Evolutionary conservation across 163 green algal genomes (phyloP), one percentile per base, ranked within the genome.

Genomic region (Picocystis sp.): DNA sequence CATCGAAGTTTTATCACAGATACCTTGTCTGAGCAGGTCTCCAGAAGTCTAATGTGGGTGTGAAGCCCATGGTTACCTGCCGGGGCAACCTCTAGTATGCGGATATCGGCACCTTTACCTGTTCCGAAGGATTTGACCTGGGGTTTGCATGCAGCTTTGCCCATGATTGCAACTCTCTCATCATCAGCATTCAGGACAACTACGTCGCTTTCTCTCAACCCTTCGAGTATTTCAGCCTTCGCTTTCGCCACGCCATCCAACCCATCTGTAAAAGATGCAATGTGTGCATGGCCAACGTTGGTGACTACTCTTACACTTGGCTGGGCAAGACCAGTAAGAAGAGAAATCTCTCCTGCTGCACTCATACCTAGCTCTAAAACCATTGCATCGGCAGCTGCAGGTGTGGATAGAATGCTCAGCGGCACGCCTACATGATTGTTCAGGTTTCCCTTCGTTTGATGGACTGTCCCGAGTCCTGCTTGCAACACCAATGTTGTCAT

Each of bases 401-500:
- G 17, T 11, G 35, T 44, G 24, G 10, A 29, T 6, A 67, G 52
- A 12, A 67, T 47, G 23, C 53, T 67, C 22, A 57, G 46, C 21
- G 60, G 60, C 19, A 67, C 44, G 14, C 60, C 60, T 14, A 67
- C 45, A 22, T 61, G 53, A n/a, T 67, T 67, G 60, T 67, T 67
- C n/a, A 61, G 33, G 45, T 67, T 67, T 6, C 60, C 60, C 22
- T 22, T n/a, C 3, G 53, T 67, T 23, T 52, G 46, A 35, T 67
- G 60, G 33, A 67, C 60, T 5, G 14, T 19, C 2, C 60, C 60
- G 11, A 22, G 22, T 15, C 45, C 56, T 3, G 33, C 21, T 44
- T 24, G 12, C 11, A 52, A 44, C 6, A 23, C 15, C 42, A 45
- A 44, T n/a, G 50, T 35, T 5, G 35, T 44, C 19, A 59, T 15